These are phyloP conservation scores for Triticum dicoccoides DNA, from an alignment of 176 grass and related monocot genomes.

Conservation along the genomic window DNA sequence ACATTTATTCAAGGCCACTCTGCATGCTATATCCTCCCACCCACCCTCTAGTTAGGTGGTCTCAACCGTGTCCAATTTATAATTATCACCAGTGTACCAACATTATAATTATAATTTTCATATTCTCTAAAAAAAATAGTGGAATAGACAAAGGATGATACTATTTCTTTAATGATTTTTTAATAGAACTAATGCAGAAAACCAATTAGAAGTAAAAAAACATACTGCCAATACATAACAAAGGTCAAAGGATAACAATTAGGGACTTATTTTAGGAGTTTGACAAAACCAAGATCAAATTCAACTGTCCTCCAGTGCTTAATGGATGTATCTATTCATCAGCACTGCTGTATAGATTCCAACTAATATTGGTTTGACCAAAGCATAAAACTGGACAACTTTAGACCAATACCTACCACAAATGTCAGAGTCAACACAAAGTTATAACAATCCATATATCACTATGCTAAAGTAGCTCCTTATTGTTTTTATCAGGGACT, in stretches of 20 bases:
- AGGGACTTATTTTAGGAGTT: not conserved
- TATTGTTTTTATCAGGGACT: not conserved
- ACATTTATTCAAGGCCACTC: not conserved
- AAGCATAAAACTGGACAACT: constrained; percentile 4
- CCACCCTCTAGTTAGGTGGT: constrained; percentile 1
- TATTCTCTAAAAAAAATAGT: not conserved
- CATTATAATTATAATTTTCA: not conserved
- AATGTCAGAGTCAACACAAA: not conserved
- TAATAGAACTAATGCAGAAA: not conserved
- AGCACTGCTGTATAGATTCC: not conserved
- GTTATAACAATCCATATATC: not conserved
- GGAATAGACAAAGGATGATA: not conserved
- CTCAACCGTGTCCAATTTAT: not conserved
- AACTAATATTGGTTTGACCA: not conserved
- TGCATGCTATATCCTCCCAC: not conserved
- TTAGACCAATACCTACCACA: constrained; percentile 2
- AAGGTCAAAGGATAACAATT: constrained; percentile 21
- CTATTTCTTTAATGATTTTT: not conserved
- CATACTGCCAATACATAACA: not conserved
- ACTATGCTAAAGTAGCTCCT: not conserved
- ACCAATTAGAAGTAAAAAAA: not conserved
- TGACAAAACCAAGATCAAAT: constrained; percentile 1
- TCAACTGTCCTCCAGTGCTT: not conserved
- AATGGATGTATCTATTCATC: not conserved
- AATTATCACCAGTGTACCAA: not conserved